A percentile compares a stretch with the other conserved stretches of the same genome.
These are phyloP conservation scores for Dissophora globulifera DNA, from an alignment of 192 early-diverging fungal genomes.

Conservation along the genomic window DNA sequence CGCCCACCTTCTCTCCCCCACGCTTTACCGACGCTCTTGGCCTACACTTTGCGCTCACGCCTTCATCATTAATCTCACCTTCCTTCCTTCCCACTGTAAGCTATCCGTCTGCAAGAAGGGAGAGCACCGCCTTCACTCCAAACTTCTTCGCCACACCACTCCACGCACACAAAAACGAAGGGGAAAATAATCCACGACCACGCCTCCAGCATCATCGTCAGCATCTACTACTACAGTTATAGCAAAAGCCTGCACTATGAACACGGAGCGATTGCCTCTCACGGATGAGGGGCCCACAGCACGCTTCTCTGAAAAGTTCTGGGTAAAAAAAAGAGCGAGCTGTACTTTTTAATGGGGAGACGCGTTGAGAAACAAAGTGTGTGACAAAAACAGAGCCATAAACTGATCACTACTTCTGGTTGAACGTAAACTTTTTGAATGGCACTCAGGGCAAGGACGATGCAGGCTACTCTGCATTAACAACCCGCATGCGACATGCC, in stretches of 20 bases:
- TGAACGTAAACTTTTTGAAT: not conserved
- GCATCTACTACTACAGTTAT: too few relatives aligned
- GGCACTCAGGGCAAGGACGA: conserved; percentile 68
- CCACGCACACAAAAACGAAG: too few relatives aligned
- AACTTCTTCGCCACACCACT: too few relatives aligned
- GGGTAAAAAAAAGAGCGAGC: conserved; percentile 17
- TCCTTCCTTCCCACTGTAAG: too few relatives aligned
- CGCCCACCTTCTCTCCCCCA: not conserved
- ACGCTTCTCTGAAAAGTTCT: conserved; percentile 43
- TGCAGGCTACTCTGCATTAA: conserved; percentile 73
- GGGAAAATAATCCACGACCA: not conserved
- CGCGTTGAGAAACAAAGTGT: not conserved
- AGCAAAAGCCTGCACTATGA: too few relatives aligned
- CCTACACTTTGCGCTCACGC: not conserved
- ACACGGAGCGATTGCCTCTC: conserved; percentile 14
- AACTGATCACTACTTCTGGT: not conserved
- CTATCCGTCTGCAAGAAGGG: too few relatives aligned
- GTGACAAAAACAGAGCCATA: not conserved
- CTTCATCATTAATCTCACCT: not conserved
- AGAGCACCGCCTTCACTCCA: too few relatives aligned
- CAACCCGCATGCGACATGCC: conserved; percentile 72
- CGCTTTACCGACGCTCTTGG: not conserved
- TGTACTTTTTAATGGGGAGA: not conserved
- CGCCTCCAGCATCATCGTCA: not conserved
- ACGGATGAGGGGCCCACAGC: conserved; percentile 6